Conservation (phyloP, 2,329 filamentous ascomycete species). For the Coniosporium tulheliwenetii region DNA sequence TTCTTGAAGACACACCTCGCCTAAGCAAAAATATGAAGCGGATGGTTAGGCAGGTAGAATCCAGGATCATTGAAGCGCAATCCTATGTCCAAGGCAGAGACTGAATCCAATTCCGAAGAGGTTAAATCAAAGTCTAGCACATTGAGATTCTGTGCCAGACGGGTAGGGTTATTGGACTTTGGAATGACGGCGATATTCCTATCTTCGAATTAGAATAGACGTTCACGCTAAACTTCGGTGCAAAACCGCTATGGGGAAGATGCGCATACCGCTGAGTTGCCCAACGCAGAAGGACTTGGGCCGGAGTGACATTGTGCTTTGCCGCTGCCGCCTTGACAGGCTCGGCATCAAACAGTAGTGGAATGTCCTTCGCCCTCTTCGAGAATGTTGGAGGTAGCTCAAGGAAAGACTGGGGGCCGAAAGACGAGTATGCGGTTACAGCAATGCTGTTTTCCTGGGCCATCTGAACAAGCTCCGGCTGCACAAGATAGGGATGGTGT, state of each 20-base stretch:
- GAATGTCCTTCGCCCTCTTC: slow-evolving; percentile 38
- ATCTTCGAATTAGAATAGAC: no score
- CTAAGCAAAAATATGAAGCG: slow-evolving; percentile 13
- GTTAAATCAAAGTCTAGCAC: slow-evolving; percentile 43
- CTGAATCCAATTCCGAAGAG: neutral
- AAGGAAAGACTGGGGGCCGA: slow-evolving; percentile 39
- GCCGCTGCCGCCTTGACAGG: slow-evolving; percentile 36
- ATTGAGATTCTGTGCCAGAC: slow-evolving; percentile 46
- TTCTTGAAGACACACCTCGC: no score
- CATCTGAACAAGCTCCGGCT: slow-evolving; percentile 30
- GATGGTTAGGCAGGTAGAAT: slow-evolving; percentile 11
- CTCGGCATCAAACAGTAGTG: slow-evolving; percentile 52
- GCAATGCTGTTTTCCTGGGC: slow-evolving; percentile 34
- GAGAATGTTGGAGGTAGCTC: slow-evolving; percentile 47
- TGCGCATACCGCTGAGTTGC: slow-evolving; percentile 37
- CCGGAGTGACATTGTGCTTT: slow-evolving; percentile 42
- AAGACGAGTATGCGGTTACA: slow-evolving; percentile 38
- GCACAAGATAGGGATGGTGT: slow-evolving; percentile 37
- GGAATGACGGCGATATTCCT: slow-evolving; percentile 52
- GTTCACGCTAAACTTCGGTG: no score
- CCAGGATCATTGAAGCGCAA: slow-evolving; percentile 17
- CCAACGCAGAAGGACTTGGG: slow-evolving; percentile 46
- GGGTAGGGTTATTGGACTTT: slow-evolving; percentile 42
- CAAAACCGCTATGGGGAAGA: neutral
- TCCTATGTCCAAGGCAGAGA: slow-evolving; percentile 11